Evolutionary conservation across 768 basidiomycete genomes (phyloP).

Genomic region (Suillus subaureus): DNA sequence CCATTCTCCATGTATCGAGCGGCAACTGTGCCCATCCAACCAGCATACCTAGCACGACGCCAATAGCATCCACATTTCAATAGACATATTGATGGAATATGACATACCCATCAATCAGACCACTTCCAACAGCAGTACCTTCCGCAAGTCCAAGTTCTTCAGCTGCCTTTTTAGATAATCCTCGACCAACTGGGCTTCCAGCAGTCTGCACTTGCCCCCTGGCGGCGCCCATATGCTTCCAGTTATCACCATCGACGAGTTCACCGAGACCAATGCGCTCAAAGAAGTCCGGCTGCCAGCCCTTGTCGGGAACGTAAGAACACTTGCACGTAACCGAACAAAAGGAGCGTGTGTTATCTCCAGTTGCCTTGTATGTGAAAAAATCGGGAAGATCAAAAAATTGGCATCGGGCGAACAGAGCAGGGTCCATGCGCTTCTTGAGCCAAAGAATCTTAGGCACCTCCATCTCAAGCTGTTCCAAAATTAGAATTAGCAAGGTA

Average conservation of each 20-base stretch:
- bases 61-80: conserved; percentile 7
- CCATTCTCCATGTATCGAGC: conserved; percentile 65
- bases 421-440: conserved; percentile 79
- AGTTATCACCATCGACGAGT: conserved; percentile 63
- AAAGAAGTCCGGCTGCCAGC: conserved; percentile 93
- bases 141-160: conserved; percentile 81
- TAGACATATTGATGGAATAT: background rate
- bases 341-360: conserved; percentile 68
- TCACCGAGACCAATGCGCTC: conserved; percentile 77
- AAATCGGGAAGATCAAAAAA: conserved; percentile 95
- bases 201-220: conserved; percentile 74
- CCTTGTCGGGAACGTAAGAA: conserved; percentile 82
- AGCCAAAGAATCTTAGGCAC: conserved; percentile 97
- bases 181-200: conserved; percentile 80
- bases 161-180: conserved; percentile 78
- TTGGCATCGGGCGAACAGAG: conserved; percentile 73
- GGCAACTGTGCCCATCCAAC: conserved; percentile 96
- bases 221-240: conserved; percentile 72
- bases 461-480: conserved; percentile 90
- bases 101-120: conserved; percentile 89
- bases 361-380: conserved; percentile 91
- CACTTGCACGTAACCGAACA: conserved; percentile 98
- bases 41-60: conserved; percentile 66
- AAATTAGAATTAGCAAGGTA: conserved; percentile 13
- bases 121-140: conserved; percentile 93